phyloP scores from a whole-genome alignment of 305 asterid genomes.

The Fraxinus latifolia region DNA sequence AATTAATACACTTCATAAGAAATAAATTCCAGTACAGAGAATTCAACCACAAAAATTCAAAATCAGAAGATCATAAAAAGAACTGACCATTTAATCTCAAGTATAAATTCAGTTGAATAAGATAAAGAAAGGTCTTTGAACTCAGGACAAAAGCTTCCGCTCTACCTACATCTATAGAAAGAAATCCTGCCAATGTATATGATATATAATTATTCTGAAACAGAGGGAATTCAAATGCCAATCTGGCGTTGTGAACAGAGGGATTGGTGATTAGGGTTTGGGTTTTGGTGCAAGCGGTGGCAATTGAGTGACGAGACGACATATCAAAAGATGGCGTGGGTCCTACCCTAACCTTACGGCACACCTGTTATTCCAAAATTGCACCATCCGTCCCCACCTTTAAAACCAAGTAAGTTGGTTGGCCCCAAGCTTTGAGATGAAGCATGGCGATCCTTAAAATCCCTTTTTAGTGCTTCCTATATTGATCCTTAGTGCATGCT shows the following conservation, averaged over 20 bases:
- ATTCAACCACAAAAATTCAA: neutral
- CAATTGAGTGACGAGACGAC: neutral
- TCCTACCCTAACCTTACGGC: neutral
- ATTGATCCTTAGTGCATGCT: neutral
- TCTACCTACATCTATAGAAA: neutral
- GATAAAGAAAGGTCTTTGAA: neutral
- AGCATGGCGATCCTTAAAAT: neutral
- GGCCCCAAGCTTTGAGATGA: neutral
- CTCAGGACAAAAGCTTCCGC: constrained; percentile 17
- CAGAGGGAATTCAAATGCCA: neutral
- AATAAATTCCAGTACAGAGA: neutral
- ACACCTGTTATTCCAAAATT: neutral
- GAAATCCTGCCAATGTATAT: neutral
- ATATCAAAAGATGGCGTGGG: constrained; percentile 1
- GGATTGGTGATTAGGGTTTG: constrained; percentile 18
- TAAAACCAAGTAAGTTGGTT: neutral
- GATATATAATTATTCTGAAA: neutral
- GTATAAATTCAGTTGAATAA: constrained; percentile 21
- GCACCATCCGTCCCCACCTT: neutral
- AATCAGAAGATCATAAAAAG: neutral
- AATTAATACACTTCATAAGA: neutral
- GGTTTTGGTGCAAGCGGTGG: constrained; percentile 21
- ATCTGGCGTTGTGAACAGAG: constrained; percentile 4
- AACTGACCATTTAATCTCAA: constrained; percentile 34
- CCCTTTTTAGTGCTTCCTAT: neutral